Evolutionary conservation across 2,329 filamentous ascomycete genomes (phyloP).

Genomic region (Ophiocordyceps sinensis): DNA sequence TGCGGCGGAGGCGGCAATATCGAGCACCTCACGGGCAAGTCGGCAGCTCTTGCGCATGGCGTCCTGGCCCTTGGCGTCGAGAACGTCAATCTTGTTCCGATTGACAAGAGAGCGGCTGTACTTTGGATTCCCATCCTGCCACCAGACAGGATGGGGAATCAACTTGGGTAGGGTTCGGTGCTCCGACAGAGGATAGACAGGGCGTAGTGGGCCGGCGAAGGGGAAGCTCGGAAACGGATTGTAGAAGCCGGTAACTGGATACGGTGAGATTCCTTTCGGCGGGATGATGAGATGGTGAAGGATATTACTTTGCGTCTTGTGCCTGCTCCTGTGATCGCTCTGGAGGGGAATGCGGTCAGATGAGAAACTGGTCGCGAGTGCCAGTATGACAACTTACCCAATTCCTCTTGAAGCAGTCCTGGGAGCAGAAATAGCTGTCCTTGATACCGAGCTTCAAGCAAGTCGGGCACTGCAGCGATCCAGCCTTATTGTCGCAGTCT

Average conservation of each 20-base stretch:
- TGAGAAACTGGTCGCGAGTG: not conserved
- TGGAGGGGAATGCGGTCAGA: slow-evolving; percentile 5
- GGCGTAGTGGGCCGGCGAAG: slow-evolving; percentile 69
- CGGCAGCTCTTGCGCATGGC: slow-evolving; percentile 88
- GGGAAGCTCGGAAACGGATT: slow-evolving; percentile 85
- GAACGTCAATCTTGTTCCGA: slow-evolving; percentile 68
- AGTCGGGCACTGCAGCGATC: slow-evolving; percentile 81
- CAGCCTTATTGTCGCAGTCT: slow-evolving; percentile 78
- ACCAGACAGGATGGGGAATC: slow-evolving; percentile 80
- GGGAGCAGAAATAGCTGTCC: slow-evolving; percentile 92
- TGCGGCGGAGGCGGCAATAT: slow-evolving; percentile 71
- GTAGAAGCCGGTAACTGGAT: slow-evolving; percentile 77
- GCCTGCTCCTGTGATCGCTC: slow-evolving; percentile 59
- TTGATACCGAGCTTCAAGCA: slow-evolving; percentile 79
- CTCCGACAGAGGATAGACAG: slow-evolving; percentile 72
- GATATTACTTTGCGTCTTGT: slow-evolving; percentile 62
- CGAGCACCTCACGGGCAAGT: slow-evolving; percentile 77
- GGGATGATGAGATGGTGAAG: slow-evolving; percentile 61
- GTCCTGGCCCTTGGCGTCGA: slow-evolving; percentile 68
- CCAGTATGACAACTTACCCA: slow-evolving; percentile 53
- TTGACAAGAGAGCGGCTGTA: slow-evolving; percentile 45
- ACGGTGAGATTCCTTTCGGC: slow-evolving; percentile 76
- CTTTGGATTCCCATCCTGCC: slow-evolving; percentile 62
- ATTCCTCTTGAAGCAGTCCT: slow-evolving; percentile 97
- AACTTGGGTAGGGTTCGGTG: slow-evolving; percentile 60